Base-by-base conservation (phyloP, 106 monocot genomes). In the Iris macrosiphon region DNA sequence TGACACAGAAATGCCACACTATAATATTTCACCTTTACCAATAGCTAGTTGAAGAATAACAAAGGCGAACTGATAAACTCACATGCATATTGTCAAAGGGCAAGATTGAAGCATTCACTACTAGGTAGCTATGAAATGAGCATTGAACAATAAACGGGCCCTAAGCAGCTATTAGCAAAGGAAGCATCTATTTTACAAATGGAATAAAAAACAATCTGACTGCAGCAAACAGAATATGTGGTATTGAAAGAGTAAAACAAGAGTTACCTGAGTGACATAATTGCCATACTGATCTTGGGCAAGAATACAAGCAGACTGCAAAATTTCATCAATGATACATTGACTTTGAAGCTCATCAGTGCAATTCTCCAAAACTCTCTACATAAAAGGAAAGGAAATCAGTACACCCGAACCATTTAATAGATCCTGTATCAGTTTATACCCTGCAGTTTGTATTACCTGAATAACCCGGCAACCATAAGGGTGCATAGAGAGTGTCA, bases 401-500 rank as follows among this genome's bases (percentile, higher is more conserved):
- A 54, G 30, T 40, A 42, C 20, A n/a, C 22, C 12, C 0, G 40
- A 48, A 50, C 32, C 52, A 54, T 5, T 19, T 3, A 12, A 34
- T 52, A 4, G 33, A 35, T 41, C n/a, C 23, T 15, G 45, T 32
- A 17, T 28, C 18, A 40, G 59, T 24, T 15, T 27, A 1, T 32
- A 0, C 7, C 10, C 13, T 14, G 38, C 4, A 40, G 42, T 29
- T 26, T 23, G 37, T 37, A 22, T 42, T 53, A 86, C 95, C 95
- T 96, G 95, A 76, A 96, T 96, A 24, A 96, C 95, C 54, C 95
- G 64, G 46, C 95, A 96, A 38, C 95, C 95, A 80, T 96, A 96
- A 15, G 95, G 89, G 60, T 95, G 94, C 44, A 64, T 88, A 59
- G 88, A 88, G 34, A 94, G 78, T 7, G 62, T 66, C 47, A 84